These are phyloP conservation scores for Diaporthe destruens DNA, from an alignment of 2,329 filamentous ascomycete genomes.

Conservation along the genomic window DNA sequence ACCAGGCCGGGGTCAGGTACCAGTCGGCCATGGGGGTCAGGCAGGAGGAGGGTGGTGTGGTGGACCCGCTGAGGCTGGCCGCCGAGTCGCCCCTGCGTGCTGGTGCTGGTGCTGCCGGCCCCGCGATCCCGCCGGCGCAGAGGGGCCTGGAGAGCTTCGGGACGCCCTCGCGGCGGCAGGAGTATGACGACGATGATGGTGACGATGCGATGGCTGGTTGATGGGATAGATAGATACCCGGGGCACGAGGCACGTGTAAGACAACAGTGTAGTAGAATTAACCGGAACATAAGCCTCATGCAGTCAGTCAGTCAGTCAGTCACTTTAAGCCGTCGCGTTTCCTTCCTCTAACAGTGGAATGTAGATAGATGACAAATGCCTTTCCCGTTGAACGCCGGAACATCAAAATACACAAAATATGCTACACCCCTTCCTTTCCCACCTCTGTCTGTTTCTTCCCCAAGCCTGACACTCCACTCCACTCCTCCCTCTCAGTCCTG, in stretches of 20 bases:
- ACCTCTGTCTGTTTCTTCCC: not conserved
- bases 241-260: not conserved
- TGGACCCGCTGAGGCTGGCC: constrained; percentile 43
- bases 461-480: not conserved
- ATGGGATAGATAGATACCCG: constrained; percentile 26
- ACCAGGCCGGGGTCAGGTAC: constrained; percentile 80
- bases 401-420: constrained; percentile 42
- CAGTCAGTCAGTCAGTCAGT: not conserved
- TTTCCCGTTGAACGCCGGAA: constrained; percentile 46
- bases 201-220: constrained; percentile 46
- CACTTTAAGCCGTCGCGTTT: constrained; percentile 33
- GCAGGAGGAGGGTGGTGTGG: constrained; percentile 20
- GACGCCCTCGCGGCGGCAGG: constrained; percentile 55
- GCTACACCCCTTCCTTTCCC: constrained; percentile 35
- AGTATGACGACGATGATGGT: constrained; percentile 44
- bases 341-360: constrained; percentile 44
- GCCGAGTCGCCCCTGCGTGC: constrained; percentile 49
- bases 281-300: constrained; percentile 14
- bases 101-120: constrained; percentile 46
- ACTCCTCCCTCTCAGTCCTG: not conserved
- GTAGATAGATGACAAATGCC: constrained; percentile 45
- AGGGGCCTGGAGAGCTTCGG: constrained; percentile 63
- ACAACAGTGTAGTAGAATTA: not conserved
- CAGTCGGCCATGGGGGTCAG: constrained; percentile 56
- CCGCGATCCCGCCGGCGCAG: constrained; percentile 48